Evolutionary conservation across 805 yeast species (phyloP), one percentile per base, ranked within the genome.

Genomic region (Starmera quercuum): DNA sequence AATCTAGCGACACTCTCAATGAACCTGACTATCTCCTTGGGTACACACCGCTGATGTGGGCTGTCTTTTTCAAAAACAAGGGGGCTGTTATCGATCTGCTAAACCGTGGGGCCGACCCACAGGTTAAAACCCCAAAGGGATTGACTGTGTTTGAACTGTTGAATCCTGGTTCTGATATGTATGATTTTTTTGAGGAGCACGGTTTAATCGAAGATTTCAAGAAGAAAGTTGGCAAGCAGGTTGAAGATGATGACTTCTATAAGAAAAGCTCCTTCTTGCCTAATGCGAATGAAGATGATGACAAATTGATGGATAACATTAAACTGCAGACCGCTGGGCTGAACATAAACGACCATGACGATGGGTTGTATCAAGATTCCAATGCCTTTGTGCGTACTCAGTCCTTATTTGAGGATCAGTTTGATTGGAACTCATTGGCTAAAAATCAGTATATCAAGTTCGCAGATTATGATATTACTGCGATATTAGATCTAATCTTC

Each of bases 21-120:
- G 44, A 59, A 24, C 47, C 55, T 7, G 88, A 80, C 44, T 58
- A 64, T 2, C 35, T 73, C 16, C 51, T 71, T 17, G 65, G 71
- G 3, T 77, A 74, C 54, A 71, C 85, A 0, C 85, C 95, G 9
- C 55, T 83, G 29, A 84, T 83, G 92, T 85, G 95, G 95, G 88
- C 94, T 1, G 74, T 84, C 4, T 71, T 77, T 44, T 65, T 78
- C 43, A 71, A 75, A 34, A 73, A 74, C 34, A 54, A 70, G 38
- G 65, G 68, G 10, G 65, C 80, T 29, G 77, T 74, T 12, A 69
- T 73, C 30, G 57, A 68, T 35, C 58, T 85, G 38, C 55, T 86
- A 34, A 72, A 73, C 28, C 65, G 66, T 37, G 82, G 79, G 24
- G 90, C 88, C 0, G 81, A 78, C 39, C 53, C 66, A 7, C 45